Evolutionary conservation across 306 rosid genomes (phyloP).

Genomic region (Malus sylvestris): DNA sequence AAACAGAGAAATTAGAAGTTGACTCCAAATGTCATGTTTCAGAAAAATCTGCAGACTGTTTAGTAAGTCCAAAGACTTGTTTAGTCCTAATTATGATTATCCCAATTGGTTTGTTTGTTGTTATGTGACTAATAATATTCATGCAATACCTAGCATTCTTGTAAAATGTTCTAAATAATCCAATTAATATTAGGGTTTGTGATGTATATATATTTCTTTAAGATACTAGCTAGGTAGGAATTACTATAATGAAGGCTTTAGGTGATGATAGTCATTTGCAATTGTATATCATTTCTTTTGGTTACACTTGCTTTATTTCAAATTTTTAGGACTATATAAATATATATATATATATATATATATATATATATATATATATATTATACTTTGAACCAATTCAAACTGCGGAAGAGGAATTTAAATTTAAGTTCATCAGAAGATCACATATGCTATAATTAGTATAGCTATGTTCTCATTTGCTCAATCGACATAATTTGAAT

Average conservation of each 20-base stretch:
- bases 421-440: too few species aligned
- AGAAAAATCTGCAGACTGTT: background rate
- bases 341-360: too few species aligned
- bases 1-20: background rate
- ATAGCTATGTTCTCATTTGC: too few species aligned
- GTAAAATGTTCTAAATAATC: background rate
- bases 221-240: background rate
- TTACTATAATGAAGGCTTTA: background rate
- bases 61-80: background rate
- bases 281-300: too few species aligned
- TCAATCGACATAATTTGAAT: too few species aligned
- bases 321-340: too few species aligned
- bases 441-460: too few species aligned
- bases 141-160: background rate
- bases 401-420: too few species aligned
- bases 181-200: background rate
- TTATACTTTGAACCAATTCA: too few species aligned
- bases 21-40: background rate
- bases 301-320: too few species aligned
- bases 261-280: background rate
- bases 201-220: background rate
- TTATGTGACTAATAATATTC: background rate
- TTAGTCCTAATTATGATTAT: background rate
- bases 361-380: too few species aligned
- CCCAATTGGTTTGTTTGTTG: background rate